These are phyloP conservation scores for Chenopodium formosanum DNA, from an alignment of 148 eudicot genomes.

Conservation along the genomic window DNA sequence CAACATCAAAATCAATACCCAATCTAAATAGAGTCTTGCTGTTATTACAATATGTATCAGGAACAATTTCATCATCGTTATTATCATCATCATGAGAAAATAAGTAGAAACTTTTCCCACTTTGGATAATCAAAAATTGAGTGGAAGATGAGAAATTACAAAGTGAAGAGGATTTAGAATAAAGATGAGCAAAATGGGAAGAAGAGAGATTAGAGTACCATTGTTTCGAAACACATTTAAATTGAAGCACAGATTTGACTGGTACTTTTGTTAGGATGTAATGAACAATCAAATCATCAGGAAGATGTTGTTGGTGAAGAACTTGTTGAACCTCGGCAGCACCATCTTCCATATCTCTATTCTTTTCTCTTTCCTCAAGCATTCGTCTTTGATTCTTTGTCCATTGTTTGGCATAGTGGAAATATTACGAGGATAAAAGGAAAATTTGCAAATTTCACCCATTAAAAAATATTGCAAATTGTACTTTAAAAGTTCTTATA, in stretches of 20 bases:
- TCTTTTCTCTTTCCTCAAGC: too few species aligned
- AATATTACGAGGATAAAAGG: too few species aligned
- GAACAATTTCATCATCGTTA: neutral
- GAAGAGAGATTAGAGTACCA: slow-evolving; percentile 21
- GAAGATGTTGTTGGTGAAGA: neutral
- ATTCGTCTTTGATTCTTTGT: too few species aligned
- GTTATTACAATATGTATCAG: neutral
- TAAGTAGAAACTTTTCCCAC: neutral
- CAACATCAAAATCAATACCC: neutral
- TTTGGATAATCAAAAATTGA: neutral
- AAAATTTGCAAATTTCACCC: too few species aligned
- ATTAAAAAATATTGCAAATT: too few species aligned
- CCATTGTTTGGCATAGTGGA: too few species aligned
- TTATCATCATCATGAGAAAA: neutral
- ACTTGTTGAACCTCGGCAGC: too few species aligned
- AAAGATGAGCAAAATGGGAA: neutral
- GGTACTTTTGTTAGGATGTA: slow-evolving; percentile 12
- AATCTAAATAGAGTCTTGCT: neutral
- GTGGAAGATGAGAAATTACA: neutral
- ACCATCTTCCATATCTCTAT: too few species aligned
- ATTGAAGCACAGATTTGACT: neutral
- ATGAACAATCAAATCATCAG: slow-evolving; percentile 9
- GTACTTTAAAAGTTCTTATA: too few species aligned
- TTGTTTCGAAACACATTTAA: slow-evolving; percentile 20
- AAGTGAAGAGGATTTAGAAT: neutral